Base-by-base conservation (phyloP, 2,329 filamentous ascomycete genomes). In the Cladosporium sp. region DNA sequence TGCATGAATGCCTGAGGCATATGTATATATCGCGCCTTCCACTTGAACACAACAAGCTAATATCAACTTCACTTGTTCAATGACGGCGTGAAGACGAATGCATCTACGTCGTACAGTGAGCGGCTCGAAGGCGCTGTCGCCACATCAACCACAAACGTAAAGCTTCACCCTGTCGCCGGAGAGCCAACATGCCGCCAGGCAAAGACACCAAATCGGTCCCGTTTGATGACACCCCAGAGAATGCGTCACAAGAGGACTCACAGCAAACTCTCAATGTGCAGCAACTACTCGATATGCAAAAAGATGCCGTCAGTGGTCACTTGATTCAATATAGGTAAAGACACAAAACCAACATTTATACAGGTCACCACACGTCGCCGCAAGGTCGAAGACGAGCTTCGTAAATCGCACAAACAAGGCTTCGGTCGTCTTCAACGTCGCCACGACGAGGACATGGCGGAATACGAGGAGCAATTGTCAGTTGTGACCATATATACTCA, bases 321-420 rank as follows among this genome's bases (percentile, higher is more conserved):
- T 27, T 27, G 22, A 27, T 9, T 27, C 22, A 27, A 9, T 27
- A 4, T 43, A 15, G 11, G 12, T 19, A 4, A 16, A 5, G 4
- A 16, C 22, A 32, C 22, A 27, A 15, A 15, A 27, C 19, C 25
- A 7, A 38, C 27, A 13, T 16, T 9, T 20, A 9, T 11, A 50
- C 22, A 50, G 47, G 39, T 50, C 19, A 43, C 22, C 13, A 30
- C 47, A n/a, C 39, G 39, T 9, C 47, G 47, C 27, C 47, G 39
- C 19, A 30, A 29, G 4, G 39, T 42, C 16, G 47, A 50, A 22
- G 18, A n/a, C 7, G 30, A 22, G 18, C 15, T 50, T 20, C 47
- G 47, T 16, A 15, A 50, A 38, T 15, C 47, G 13, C 47, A 42
- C 9, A 16, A 36, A 2, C 19, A 43, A 9, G 39, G 47, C 12